Percentiles rank a stretch among this genome's conserved stretches.
phyloP scores from a whole-genome alignment of 257 asterid species.

The Solanum commersonii region DNA sequence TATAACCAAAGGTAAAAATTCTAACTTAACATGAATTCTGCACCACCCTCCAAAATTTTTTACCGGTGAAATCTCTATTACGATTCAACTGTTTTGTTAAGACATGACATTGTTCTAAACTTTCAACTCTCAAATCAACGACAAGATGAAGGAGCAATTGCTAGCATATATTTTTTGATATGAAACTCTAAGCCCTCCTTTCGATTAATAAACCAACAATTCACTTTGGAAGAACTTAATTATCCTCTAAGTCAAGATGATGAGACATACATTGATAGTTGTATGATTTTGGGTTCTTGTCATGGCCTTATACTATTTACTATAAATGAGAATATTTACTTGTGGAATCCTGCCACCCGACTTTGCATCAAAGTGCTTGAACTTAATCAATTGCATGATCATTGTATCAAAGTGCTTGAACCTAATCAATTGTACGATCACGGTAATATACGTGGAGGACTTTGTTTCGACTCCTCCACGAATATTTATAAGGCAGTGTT shows the following conservation, averaged over 20 bases:
- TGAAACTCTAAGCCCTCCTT: too few species aligned
- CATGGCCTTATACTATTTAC: neutral
- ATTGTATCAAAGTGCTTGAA: too few species aligned
- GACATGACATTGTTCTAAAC: neutral
- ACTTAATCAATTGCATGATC: neutral
- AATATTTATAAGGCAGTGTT: neutral
- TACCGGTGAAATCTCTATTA: neutral
- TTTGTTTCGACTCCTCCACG: neutral
- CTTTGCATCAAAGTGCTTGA: neutral
- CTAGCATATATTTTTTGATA: too few species aligned
- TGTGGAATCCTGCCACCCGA: neutral
- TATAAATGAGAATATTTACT: neutral
- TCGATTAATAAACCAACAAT: neutral
- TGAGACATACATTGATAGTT: too few species aligned
- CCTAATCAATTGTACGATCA: neutral
- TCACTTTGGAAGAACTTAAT: neutral
- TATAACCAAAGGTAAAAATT: too few species aligned
- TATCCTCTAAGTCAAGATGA: neutral
- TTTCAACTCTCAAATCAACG: neutral
- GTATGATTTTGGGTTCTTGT: neutral
- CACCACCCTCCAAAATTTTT: neutral
- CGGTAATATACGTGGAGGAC: neutral
- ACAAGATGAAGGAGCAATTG: neutral
- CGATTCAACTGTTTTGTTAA: neutral
- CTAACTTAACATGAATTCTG: too few species aligned